phyloP scores from a whole-genome alignment of 148 eudicot genomes.

The Nyssa sinensis region DNA sequence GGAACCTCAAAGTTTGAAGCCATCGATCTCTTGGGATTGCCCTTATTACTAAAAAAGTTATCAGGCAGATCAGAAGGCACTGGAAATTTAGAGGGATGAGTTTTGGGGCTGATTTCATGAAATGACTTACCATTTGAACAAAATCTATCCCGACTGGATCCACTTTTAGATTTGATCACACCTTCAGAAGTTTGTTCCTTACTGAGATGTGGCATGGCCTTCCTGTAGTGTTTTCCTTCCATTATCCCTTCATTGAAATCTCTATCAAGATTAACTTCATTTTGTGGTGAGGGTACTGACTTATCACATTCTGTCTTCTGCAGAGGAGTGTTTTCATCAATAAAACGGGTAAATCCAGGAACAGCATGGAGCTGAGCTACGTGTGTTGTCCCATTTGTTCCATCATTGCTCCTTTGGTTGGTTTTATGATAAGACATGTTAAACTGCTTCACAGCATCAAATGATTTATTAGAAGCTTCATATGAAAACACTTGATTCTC shows the following conservation, averaged over 20 bases:
- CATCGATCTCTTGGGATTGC: constrained; percentile 31
- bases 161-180: constrained; percentile 28
- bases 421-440: constrained; percentile 46
- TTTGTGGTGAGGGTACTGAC: constrained; percentile 19
- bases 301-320: constrained; percentile 36
- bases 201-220: constrained; percentile 18
- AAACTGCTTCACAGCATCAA: constrained; percentile 46
- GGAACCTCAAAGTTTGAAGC: constrained; percentile 34
- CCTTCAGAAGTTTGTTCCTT: constrained; percentile 24
- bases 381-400: constrained; percentile 48
- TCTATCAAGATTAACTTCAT: constrained; percentile 16
- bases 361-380: constrained; percentile 52
- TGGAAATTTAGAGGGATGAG: constrained; percentile 41
- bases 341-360: constrained; percentile 58
- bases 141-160: constrained; percentile 34
- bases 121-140: constrained; percentile 41
- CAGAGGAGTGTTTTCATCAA: constrained; percentile 46
- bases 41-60: constrained; percentile 31
- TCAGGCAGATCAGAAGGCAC: constrained; percentile 45
- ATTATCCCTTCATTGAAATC: constrained; percentile 17
- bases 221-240: constrained; percentile 24
- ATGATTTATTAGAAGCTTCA: constrained; percentile 37
- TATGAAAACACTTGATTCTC: constrained; percentile 26
- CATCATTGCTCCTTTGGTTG: constrained; percentile 37
- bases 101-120: constrained; percentile 38